phyloP scores from a whole-genome alignment of 305 asterid species.

The Solanum aculeatissimum region DNA sequence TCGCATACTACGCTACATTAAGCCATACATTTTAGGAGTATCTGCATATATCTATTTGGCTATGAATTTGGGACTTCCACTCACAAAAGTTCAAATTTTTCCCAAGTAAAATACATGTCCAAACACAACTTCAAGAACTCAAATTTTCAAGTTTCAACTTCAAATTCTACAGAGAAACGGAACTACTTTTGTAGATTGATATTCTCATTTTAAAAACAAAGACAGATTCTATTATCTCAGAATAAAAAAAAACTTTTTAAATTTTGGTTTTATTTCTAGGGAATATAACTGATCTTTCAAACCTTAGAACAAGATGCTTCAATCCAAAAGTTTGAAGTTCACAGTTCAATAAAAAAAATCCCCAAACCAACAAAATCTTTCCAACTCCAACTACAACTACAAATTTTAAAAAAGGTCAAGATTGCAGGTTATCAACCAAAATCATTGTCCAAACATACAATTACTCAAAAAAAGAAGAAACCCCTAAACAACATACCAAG shows the following conservation, averaged over 20 bases:
- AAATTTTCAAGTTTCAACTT: background rate
- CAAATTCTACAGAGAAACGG: background rate
- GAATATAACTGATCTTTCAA: background rate
- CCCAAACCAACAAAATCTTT: background rate
- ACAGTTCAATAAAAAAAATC: background rate
- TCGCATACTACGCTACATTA: background rate
- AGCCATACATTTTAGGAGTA: background rate
- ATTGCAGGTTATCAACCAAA: background rate
- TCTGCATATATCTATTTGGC: background rate
- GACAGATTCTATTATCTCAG: background rate
- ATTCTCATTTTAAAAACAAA: background rate
- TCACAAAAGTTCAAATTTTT: background rate
- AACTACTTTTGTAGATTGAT: background rate
- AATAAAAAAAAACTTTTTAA: background rate
- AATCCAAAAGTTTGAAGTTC: background rate
- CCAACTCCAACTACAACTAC: background rate
- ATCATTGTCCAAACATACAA: background rate
- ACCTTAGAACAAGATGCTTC: background rate
- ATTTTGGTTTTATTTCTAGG: background rate
- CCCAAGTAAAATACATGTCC: background rate
- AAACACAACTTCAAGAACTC: background rate
- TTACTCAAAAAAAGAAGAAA: background rate
- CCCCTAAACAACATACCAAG: background rate
- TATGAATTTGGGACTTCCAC: background rate
- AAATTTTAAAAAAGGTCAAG: background rate